phyloP scores from a whole-genome alignment of 179 eudicot species.

The Gypsophila paniculata region DNA sequence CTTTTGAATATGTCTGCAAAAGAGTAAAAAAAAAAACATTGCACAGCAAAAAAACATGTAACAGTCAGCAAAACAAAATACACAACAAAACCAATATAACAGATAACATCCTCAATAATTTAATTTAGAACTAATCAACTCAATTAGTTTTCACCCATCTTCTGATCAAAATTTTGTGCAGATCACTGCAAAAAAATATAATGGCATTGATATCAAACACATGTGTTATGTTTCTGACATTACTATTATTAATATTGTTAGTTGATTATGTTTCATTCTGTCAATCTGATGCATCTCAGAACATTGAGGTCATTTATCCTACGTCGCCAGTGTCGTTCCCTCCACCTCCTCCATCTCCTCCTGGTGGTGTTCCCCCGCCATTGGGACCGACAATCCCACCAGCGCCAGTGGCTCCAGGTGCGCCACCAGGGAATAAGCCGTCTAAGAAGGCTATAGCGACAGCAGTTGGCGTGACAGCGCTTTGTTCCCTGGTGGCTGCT shows the following conservation, averaged over 20 bases:
- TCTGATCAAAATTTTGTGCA: conserved; percentile 18
- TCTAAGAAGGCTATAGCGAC: conserved; percentile 45
- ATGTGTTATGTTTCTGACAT: conserved; percentile 1
- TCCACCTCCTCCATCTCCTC: background rate
- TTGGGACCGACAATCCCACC: conserved; percentile 24
- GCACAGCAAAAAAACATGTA: conserved; percentile 16
- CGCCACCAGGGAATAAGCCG: background rate
- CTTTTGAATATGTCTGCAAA: conserved; percentile 23
- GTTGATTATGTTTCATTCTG: conserved; percentile 23
- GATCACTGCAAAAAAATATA: conserved; percentile 13
- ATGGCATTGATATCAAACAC: conserved; percentile 20
- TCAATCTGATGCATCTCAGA: conserved; percentile 49
- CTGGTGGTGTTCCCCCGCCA: background rate
- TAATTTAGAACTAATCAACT: conserved; percentile 25
- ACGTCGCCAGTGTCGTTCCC: background rate
- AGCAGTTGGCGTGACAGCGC: conserved; percentile 72
- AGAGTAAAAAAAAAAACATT: conserved; percentile 5
- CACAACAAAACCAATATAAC: conserved; percentile 26
- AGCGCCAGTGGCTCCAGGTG: background rate
- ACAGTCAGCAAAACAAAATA: conserved; percentile 20
- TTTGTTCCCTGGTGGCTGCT: conserved; percentile 53
- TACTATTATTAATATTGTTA: conserved; percentile 21
- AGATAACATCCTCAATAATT: conserved; percentile 2
- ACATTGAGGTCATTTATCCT: conserved; percentile 60
- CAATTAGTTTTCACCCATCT: conserved; percentile 6